Conservation (phyloP, 2,329 filamentous ascomycete genomes). For the Paramyrothecium roridum region DNA sequence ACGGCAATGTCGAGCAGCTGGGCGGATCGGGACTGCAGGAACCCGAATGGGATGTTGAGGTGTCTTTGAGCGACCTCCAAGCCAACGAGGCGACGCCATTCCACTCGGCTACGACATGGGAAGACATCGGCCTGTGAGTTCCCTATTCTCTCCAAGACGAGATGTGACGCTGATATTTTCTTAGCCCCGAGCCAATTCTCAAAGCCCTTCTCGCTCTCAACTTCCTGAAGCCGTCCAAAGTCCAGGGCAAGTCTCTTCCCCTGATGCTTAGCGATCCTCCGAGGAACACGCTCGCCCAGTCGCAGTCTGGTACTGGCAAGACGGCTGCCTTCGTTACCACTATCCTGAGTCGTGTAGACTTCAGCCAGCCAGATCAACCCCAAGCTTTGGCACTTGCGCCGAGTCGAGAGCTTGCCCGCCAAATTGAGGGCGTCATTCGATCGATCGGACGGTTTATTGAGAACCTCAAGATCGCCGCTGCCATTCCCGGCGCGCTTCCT, state of each 20-base stretch:
- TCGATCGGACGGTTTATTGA: constrained; percentile 82
- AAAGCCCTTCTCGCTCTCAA: constrained; percentile 77
- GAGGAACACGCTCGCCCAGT: constrained; percentile 93
- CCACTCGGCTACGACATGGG: constrained; percentile 79
- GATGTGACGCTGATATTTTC: constrained; percentile 4
- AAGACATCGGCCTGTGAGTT: constrained; percentile 76
- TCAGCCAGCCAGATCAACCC: constrained; percentile 62
- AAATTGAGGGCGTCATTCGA: constrained; percentile 83
- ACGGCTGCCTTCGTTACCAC: constrained; percentile 95
- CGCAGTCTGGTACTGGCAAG: constrained; percentile 98
- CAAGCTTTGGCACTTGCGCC: constrained; percentile 90
- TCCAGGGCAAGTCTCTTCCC: constrained; percentile 91
- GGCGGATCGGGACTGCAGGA: constrained; percentile 60
- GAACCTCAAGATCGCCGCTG: constrained; percentile 72
- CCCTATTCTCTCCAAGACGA: not conserved
- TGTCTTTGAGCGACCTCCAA: constrained; percentile 88
- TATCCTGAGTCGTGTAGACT: constrained; percentile 81
- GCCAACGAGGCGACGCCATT: constrained; percentile 83
- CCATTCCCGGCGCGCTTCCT: constrained; percentile 74
- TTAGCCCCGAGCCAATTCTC: constrained; percentile 55
- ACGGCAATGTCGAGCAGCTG: constrained; percentile 30
- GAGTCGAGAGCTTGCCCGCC: constrained; percentile 88
- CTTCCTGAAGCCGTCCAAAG: constrained; percentile 95
- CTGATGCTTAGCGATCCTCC: constrained; percentile 85
- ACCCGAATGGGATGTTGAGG: constrained; percentile 82